phyloP scores from a whole-genome alignment of 306 rosid genomes.

The Mimosa pudica region DNA sequence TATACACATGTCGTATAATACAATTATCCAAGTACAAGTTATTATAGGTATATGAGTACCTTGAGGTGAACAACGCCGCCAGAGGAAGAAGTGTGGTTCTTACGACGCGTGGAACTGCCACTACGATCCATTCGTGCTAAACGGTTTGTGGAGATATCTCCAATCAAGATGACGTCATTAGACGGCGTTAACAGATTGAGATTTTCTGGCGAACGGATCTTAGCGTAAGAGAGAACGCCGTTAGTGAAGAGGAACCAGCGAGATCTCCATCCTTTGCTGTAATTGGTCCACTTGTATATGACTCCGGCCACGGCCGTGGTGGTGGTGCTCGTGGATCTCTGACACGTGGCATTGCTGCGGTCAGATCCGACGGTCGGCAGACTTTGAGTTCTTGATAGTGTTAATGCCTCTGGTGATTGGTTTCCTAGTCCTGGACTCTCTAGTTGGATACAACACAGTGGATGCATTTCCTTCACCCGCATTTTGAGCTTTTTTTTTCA shows the following conservation, averaged over 20 bases:
- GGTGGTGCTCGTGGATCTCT: too few species aligned
- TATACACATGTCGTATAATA: too few species aligned
- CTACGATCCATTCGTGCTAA: conserved; percentile 57
- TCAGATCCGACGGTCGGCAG: conserved; percentile 63
- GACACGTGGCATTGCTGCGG: not conserved
- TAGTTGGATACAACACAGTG: conserved; percentile 83
- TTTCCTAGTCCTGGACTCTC: conserved; percentile 74
- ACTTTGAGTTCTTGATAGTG: conserved; percentile 72
- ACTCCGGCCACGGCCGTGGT: conserved; percentile 70
- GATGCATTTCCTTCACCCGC: conserved; percentile 96
- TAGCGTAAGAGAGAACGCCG: conserved; percentile 89
- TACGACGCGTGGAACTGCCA: conserved; percentile 41
- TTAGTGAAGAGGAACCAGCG: conserved; percentile 86
- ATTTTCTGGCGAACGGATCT: conserved; percentile 74
- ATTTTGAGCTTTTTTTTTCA: conserved; percentile 34
- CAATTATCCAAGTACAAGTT: not conserved
- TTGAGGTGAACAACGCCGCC: conserved; percentile 86
- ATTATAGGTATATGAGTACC: conserved; percentile 41
- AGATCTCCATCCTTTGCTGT: conserved; percentile 99
- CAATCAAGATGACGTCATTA: conserved; percentile 73
- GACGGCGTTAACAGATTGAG: conserved; percentile 61
- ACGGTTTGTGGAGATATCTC: conserved; percentile 67
- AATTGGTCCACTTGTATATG: conserved; percentile 93
- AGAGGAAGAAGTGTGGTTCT: conserved; percentile 59
- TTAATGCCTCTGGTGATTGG: conserved; percentile 68